phyloP scores from a whole-genome alignment of 2,329 filamentous ascomycete species.

The Knufia fluminis region DNA sequence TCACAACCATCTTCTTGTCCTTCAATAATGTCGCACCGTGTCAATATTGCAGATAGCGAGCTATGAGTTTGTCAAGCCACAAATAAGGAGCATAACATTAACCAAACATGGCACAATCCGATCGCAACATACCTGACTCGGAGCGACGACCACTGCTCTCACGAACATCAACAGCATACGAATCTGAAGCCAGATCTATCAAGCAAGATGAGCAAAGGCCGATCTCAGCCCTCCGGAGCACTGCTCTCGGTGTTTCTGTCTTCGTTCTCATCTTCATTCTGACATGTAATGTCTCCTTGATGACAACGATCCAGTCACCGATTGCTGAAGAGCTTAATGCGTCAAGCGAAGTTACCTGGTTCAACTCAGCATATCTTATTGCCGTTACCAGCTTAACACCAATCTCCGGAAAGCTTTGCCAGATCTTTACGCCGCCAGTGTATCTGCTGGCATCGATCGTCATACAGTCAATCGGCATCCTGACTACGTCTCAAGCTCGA shows the following conservation, averaged over 20 bases:
- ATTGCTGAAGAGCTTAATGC: conserved; percentile 68
- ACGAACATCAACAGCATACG: conserved; percentile 6
- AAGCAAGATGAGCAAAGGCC: conserved; percentile 1
- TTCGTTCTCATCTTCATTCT: conserved; percentile 22
- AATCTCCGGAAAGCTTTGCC: conserved; percentile 60
- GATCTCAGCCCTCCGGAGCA: conserved; percentile 8
- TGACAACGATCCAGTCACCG: conserved; percentile 69
- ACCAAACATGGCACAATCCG: background rate
- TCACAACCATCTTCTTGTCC: no score
- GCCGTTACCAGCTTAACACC: conserved; percentile 53
- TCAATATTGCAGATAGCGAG: no score
- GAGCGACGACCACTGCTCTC: conserved; percentile 4
- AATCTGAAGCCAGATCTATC: background rate
- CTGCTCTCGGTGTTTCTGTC: conserved; percentile 18
- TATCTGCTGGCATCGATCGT: conserved; percentile 56
- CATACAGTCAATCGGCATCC: conserved; percentile 51
- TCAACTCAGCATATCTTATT: conserved; percentile 69
- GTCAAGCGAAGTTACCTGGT: conserved; percentile 67
- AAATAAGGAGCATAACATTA: background rate
- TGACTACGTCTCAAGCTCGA: conserved; percentile 54
- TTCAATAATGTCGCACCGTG: no score
- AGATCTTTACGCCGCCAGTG: conserved; percentile 57
- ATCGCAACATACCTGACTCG: background rate
- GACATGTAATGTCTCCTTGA: conserved; percentile 60
- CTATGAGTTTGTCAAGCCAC: no score